Evolutionary conservation across 129 eudicot genomes (phyloP), one percentile per base, ranked within the genome.

Genomic region (Solidago caesia): DNA sequence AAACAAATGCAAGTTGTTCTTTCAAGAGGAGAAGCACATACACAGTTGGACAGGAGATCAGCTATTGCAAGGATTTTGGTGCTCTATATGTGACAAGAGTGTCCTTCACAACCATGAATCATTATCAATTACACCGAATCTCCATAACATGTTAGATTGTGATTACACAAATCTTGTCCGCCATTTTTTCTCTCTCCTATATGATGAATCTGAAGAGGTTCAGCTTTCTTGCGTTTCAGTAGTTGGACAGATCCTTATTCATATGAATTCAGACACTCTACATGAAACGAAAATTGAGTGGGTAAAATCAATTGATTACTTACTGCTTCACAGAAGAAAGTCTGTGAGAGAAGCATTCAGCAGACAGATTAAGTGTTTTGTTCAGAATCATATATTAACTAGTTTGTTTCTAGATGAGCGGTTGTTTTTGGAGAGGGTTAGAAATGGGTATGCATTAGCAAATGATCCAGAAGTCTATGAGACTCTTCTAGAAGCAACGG

Each of bases 121-220:
- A 33, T 26, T 80, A 78, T 82, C 75, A 62, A 57, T 75, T 63
- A 68, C 63, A 59, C 33, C 73, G 33, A 46, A 71, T 73, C 71
- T 43, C 9, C 87, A 74, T 56, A 76, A 83, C 27, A 58, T 27
- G 68, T 64, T 58, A 59, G 75, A 72, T 64, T 72, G 78, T 79
- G 89, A 87, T 81, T 88, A 83, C 84, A 64, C 25, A 45, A 33
- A 45, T 74, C 68, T 95, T 71, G 83, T 83, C 59, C 85, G 85
- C 62, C 73, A 87, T 52, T 89, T 95, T 83, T 85, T 95, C 80
- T 77, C 70, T 60, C 89, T 95, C 52, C 86, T 95, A 9, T 87
- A 73, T 76, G 88, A 88, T 74, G 96, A 87, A 62, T 87, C 94
- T 68, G 97, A 87, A 85, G 99, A 95, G 64, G 89, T 91, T 76